A percentile compares a stretch with the other conserved stretches of the same genome.
These are phyloP conservation scores for Picochlorum costavermella DNA, from an alignment of 139 green algal species.

Conservation along the genomic window DNA sequence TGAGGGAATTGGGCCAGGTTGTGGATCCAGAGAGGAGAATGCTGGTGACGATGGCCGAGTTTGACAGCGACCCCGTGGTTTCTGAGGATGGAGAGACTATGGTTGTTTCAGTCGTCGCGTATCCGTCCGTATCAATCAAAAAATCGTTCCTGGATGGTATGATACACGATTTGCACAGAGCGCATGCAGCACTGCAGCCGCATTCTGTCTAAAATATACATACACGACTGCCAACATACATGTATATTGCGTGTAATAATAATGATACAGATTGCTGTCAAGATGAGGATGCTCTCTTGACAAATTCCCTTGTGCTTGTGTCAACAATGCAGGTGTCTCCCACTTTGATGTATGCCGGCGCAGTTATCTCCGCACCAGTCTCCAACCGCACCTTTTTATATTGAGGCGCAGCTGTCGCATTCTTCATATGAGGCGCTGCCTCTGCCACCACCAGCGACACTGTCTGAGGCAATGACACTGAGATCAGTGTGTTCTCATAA, in stretches of 20 bases:
- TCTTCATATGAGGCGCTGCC: slow-evolving; percentile 23
- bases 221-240: no score
- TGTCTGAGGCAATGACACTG: slow-evolving; percentile 2
- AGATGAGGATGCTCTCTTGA: slow-evolving; percentile 19
- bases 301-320: slow-evolving; percentile 29
- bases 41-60: slow-evolving; percentile 49
- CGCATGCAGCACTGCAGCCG: background rate
- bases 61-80: slow-evolving; percentile 38
- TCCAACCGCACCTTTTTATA: slow-evolving; percentile 25
- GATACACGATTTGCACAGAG: background rate
- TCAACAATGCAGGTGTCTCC: slow-evolving; percentile 33
- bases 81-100: slow-evolving; percentile 19
- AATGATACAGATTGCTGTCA: background rate
- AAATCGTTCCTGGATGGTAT: slow-evolving; percentile 26
- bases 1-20: slow-evolving; percentile 24
- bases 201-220: background rate
- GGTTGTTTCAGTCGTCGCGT: slow-evolving; percentile 33
- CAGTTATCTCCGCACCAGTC: slow-evolving; percentile 18
- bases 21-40: slow-evolving; percentile 26
- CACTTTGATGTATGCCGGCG: slow-evolving; percentile 27
- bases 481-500: background rate
- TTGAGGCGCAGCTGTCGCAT: slow-evolving; percentile 17
- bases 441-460: slow-evolving; percentile 12
- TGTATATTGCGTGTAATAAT: no score
- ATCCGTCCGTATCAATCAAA: slow-evolving; percentile 37